phyloP scores from a whole-genome alignment of 176 grass and related monocot species.

The Carex parvula region DNA sequence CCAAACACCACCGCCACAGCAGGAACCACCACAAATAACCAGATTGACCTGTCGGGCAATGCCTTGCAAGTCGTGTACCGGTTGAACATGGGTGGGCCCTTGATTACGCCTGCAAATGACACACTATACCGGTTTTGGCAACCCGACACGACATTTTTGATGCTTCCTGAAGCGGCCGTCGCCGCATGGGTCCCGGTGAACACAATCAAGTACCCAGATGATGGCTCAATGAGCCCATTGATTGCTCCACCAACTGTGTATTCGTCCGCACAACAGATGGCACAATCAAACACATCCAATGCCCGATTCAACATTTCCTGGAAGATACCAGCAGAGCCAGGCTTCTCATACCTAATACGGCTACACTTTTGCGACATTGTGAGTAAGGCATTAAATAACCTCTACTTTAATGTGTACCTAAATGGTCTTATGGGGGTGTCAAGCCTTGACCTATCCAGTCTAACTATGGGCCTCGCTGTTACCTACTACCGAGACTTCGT shows the following conservation, averaged over 20 bases:
- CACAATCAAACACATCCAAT: slow-evolving; percentile 50
- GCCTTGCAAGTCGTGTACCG: slow-evolving; percentile 76
- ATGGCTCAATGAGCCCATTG: slow-evolving; percentile 51
- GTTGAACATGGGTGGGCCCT: slow-evolving; percentile 65
- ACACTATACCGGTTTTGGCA: slow-evolving; percentile 64
- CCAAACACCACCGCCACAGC: slow-evolving; percentile 49
- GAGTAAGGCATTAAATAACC: slow-evolving; percentile 73
- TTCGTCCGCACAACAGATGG: slow-evolving; percentile 68
- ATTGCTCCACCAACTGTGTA: slow-evolving; percentile 70
- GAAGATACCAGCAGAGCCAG: slow-evolving; percentile 57
- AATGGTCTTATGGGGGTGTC: slow-evolving; percentile 66
- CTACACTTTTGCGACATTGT: slow-evolving; percentile 90
- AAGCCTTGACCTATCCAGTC: slow-evolving; percentile 63
- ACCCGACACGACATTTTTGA: slow-evolving; percentile 63
- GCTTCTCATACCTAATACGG: slow-evolving; percentile 71
- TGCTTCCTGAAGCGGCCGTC: slow-evolving; percentile 43
- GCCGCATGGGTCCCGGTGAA: slow-evolving; percentile 49
- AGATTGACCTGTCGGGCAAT: slow-evolving; percentile 54
- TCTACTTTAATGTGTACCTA: slow-evolving; percentile 86
- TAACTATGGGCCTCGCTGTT: slow-evolving; percentile 72
- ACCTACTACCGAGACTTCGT: slow-evolving; percentile 76
- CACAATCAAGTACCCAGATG: slow-evolving; percentile 71
- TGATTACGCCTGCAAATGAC: slow-evolving; percentile 58
- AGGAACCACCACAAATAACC: slow-evolving; percentile 26
- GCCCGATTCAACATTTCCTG: slow-evolving; percentile 84